Evolutionary conservation across 305 asterid genomes (phyloP).

Genomic region (Fraxinus albicans): DNA sequence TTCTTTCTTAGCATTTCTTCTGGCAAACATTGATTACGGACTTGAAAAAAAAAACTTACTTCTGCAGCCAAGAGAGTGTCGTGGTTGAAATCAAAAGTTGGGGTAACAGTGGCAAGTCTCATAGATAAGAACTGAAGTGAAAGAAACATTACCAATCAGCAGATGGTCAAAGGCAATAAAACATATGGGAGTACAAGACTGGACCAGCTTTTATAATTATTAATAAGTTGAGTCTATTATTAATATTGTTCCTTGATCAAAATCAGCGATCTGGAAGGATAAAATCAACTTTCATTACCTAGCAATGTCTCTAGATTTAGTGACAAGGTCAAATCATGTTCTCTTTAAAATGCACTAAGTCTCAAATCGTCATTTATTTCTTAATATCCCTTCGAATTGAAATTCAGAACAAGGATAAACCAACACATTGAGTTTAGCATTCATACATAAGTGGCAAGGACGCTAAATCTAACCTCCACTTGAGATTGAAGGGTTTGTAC

Average conservation of each 20-base stretch:
- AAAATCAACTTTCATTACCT: not conserved
- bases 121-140: conserved; percentile 77
- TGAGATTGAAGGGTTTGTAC: conserved; percentile 91
- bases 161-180: not conserved
- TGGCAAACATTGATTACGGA: not conserved
- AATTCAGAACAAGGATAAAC: not conserved
- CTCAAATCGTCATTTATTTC: not conserved
- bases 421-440: not conserved
- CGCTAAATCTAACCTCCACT: conserved; percentile 71
- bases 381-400: not conserved
- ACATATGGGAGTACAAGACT: not conserved
- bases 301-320: not conserved
- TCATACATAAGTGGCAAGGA: conserved; percentile 11
- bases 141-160: conserved; percentile 7
- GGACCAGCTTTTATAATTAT: not conserved
- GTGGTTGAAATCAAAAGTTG: conserved; percentile 67
- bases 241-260: not conserved
- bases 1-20: not conserved
- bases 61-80: conserved; percentile 66
- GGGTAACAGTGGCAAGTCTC: conserved; percentile 90
- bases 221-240: not conserved
- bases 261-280: not conserved
- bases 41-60: conserved; percentile 41
- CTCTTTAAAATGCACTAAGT: not conserved
- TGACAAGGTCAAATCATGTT: not conserved